These are phyloP conservation scores for Kwoniella pini DNA, from an alignment of 768 basidiomycete genomes.

Conservation along the genomic window DNA sequence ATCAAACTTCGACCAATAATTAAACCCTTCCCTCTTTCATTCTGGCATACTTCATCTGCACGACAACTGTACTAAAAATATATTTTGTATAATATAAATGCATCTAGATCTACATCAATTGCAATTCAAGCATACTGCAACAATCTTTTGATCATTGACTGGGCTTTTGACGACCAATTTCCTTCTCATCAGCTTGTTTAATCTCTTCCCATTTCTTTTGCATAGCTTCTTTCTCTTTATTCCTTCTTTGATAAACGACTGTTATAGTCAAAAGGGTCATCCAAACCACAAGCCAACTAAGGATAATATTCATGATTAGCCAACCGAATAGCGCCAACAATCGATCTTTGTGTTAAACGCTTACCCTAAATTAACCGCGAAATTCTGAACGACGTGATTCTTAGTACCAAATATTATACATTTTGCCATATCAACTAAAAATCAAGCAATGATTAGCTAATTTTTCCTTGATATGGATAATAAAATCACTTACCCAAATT, in stretches of 20 bases:
- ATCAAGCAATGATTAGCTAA: neutral
- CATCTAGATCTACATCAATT: conserved; percentile 6
- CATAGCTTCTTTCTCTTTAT: conserved; percentile 30
- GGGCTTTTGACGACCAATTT: neutral
- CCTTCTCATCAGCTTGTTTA: conserved; percentile 21
- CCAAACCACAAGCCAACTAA: conserved; percentile 31
- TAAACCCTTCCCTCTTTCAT: neutral
- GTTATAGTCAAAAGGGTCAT: conserved; percentile 23
- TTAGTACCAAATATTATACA: conserved; percentile 52
- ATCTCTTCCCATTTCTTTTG: conserved; percentile 35
- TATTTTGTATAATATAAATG: conserved; percentile 7
- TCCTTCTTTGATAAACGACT: conserved; percentile 29
- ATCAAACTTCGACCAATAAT: conserved; percentile 27
- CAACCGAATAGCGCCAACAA: neutral
- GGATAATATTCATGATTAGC: neutral
- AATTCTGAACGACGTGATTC: conserved; percentile 51
- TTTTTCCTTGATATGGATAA: too few relatives aligned
- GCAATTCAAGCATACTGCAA: neutral
- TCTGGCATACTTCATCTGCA: neutral
- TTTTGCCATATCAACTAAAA: conserved; percentile 46
- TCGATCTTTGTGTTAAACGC: too few relatives aligned
- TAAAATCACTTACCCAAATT: conserved; percentile 33
- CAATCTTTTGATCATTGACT: neutral
- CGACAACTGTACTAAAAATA: neutral
- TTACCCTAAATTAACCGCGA: conserved; percentile 50